A percentile compares a stretch with the other conserved stretches of the same genome.
Conservation (phyloP, 495 filamentous ascomycete genomes). For the Neurospora sp. region DNA sequence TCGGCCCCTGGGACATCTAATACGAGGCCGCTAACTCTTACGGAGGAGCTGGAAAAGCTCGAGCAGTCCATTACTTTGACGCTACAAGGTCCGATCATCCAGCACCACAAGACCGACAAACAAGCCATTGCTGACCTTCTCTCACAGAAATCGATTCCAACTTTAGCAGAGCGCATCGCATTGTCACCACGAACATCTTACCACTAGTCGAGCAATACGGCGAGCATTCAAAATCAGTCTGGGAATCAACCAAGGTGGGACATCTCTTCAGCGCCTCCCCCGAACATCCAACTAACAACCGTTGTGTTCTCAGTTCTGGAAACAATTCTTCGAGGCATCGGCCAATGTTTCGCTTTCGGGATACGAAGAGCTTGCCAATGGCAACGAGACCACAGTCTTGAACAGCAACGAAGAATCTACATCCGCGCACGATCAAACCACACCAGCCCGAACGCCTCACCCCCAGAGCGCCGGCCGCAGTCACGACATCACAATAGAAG, state of each 20-base stretch:
- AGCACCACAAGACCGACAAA: not conserved
- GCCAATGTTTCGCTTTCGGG: constrained; percentile 96
- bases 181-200: constrained; percentile 86
- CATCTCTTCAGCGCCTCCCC: not conserved
- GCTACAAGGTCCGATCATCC: constrained; percentile 58
- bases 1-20: constrained; percentile 36
- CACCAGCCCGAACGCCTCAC: constrained; percentile 32
- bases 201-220: constrained; percentile 95
- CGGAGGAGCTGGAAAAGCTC: constrained; percentile 91
- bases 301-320: constrained; percentile 70
- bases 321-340: constrained; percentile 97
- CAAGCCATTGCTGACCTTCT: constrained; percentile 3
- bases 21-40: constrained; percentile 63
- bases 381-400: constrained; percentile 38
- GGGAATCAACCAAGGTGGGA: constrained; percentile 86
- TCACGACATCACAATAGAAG: constrained; percentile 27
- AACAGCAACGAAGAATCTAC: constrained; percentile 23
- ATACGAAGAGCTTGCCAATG: constrained; percentile 68
- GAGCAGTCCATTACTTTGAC: constrained; percentile 96
- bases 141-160: constrained; percentile 88
- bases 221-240: constrained; percentile 85
- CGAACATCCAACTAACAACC: constrained; percentile 6
- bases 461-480: constrained; percentile 22
- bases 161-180: constrained; percentile 92
- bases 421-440: constrained; percentile 27